Base-by-base conservation (phyloP, 768 basidiomycete species). In the Hortiboletus flavorubellus region DNA sequence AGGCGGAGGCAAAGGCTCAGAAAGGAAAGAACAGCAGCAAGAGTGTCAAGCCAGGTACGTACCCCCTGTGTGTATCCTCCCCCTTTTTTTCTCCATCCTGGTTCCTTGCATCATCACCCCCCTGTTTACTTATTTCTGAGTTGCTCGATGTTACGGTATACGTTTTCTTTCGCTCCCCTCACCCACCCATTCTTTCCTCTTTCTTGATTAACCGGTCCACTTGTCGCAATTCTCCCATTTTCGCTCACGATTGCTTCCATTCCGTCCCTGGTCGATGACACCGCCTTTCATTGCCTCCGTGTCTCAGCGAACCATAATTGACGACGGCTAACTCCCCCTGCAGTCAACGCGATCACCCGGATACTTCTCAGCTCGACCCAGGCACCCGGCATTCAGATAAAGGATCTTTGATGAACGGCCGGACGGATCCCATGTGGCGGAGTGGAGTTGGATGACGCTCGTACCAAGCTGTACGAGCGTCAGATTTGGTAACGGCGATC, bases 381-480 rank as follows among this genome's bases (percentile, higher is more conserved):
- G 62, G 92, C 92, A 16, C 94, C 93, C n/a, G 89, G 90, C 15
- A 94, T 97, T 69, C 87, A 83, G 64, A 81, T 97, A 71, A 81
- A 83, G 52, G 93, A 94, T 76, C 77, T 81, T 57, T 90, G 80
- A 71, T 56, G 49, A 30, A 31, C 35, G 11, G 18, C 29, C 21
- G 18, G 44, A 26, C 26, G 29, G 18, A 18, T 46, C 23, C n/a
- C 40, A 33, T 43, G 29, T 23, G n/a, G 49, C 31, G 49, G 35
- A 12, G 59, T 46, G 53, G 35, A 42, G 49, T 40, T 39, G 30
- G 37, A 46, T 51, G 51, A 42, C 56, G 54, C 58, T 53, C 42
- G 63, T 61, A 64, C 63, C 21, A 21, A 55, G 65, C 46, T 60
- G 65, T n/a, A 3, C 15, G 42, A 30, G 55, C 45, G 33, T 53